Evolutionary conservation across 2,329 filamentous ascomycete genomes (phyloP), one percentile per base, ranked within the genome.

Genomic region (Shiraia sp.): DNA sequence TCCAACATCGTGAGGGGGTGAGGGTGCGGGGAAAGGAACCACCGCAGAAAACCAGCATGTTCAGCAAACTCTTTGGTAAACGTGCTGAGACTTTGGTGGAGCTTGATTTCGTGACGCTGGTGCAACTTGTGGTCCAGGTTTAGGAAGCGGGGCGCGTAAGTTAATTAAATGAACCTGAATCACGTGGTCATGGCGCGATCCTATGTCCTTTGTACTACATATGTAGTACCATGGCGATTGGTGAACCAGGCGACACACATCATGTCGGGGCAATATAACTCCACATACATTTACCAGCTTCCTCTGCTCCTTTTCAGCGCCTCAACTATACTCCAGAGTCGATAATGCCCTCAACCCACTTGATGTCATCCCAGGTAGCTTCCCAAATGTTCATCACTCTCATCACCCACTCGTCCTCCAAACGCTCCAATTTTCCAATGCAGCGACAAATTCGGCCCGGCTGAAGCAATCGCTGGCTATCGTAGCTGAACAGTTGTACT

Each of bases 291-390:
- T 34, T 36, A 3, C 15, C 15, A 26, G 17, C 13, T 15, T 16
- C 29, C 29, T 5, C 8, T 24, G 10, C 17, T 36, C 13, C 17
- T 22, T 6, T 15, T 9, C 19, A 37, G 19, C 26, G 23, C n/a
- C 12, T 16, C 12, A 10, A 12, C 34, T 26, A 6, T 12, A 23
- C 14, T 57, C 42, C 64, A 1, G 51, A 42, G 13, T 55, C 48
- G 27, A 68, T 42, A 30, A 80, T 75, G 5, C 70, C 72, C 45
- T 74, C 73, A 3, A 74, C 77, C 68, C 72, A 73, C 9, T 70
- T 64, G n/a, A 81, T 68, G 53, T 81, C 79, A 22, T 79, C 78
- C 75, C 75, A 79, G 23, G 66, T 73, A 2, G 75, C 76, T 45
- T 75, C 68, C 71, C 78, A 77, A 10, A 81, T 73, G 40, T 73